These are phyloP conservation scores for Vickermania ingenoplastis DNA, from an alignment of 208 protist genomes.

Conservation along the genomic window DNA sequence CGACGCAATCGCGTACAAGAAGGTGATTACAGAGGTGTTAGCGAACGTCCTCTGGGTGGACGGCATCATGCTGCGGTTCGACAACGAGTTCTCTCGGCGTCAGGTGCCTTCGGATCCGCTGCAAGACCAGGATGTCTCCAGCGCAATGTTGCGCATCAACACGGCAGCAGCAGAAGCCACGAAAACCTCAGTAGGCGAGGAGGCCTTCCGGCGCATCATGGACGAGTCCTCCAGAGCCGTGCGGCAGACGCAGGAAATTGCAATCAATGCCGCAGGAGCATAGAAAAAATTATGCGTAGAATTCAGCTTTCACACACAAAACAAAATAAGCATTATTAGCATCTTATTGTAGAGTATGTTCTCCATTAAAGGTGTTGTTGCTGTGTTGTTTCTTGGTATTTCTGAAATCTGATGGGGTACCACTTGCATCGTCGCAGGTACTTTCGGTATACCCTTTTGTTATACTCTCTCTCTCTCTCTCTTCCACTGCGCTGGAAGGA, in stretches of 20 bases:
- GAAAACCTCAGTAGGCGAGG: not conserved
- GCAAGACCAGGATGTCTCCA: not conserved
- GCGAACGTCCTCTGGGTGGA: slow-evolving; percentile 50
- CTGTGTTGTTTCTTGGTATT: too few species aligned
- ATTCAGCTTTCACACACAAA: too few species aligned
- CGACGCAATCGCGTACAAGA: slow-evolving; percentile 3
- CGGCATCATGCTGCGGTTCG: slow-evolving; percentile 7
- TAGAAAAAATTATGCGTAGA: too few species aligned
- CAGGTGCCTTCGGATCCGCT: not conserved
- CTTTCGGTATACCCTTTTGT: slow-evolving; percentile 8
- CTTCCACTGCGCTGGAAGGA: not conserved
- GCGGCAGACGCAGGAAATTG: too few species aligned
- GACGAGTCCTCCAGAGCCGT: not conserved
- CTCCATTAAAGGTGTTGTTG: too few species aligned
- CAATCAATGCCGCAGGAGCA: too few species aligned
- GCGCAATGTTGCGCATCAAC: not conserved
- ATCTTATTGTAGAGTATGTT: too few species aligned
- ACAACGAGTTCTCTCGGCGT: not conserved
- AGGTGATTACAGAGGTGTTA: slow-evolving; percentile 27
- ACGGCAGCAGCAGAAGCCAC: not conserved
- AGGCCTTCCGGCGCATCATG: not conserved
- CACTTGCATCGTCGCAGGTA: slow-evolving; percentile 1
- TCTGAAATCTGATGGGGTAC: not conserved
- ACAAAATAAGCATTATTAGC: too few species aligned
- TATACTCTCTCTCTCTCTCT: slow-evolving; percentile 4